Evolutionary conservation across 805 yeast genomes (phyloP).

Genomic region (Saccharomycopsis sp.): DNA sequence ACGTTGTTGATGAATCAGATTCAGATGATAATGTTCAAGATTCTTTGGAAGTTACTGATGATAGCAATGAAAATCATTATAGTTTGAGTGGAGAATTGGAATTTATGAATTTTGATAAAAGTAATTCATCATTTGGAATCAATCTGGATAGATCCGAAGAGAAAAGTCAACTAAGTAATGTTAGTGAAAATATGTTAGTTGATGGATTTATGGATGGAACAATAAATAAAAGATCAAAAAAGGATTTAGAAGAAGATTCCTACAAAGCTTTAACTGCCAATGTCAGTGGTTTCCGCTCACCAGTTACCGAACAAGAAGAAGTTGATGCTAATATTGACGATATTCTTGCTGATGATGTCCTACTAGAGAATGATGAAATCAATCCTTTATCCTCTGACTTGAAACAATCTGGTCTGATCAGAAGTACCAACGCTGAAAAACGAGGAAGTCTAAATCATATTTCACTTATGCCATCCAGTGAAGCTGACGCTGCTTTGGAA

Average conservation of each 20-base stretch:
- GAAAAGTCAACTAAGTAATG: conserved; percentile 7
- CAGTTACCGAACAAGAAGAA: conserved; percentile 1
- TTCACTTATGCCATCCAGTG: conserved; percentile 8
- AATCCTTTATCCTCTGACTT: background rate
- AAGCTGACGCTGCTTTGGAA: conserved; percentile 18
- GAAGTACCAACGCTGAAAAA: background rate
- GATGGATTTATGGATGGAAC: conserved; percentile 2
- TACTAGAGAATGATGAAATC: background rate
- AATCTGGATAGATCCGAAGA: conserved; percentile 10
- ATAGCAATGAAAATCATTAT: background rate
- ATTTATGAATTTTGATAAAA: background rate
- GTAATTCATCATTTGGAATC: conserved; percentile 4
- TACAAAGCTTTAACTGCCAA: conserved; percentile 19
- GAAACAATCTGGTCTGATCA: background rate
- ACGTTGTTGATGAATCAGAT: background rate
- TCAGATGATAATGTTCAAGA: background rate
- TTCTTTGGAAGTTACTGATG: background rate
- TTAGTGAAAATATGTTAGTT: conserved; percentile 5
- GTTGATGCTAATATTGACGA: conserved; percentile 4
- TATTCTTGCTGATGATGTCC: background rate
- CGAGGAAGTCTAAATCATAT: background rate
- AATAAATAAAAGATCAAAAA: background rate
- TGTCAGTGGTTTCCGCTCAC: conserved; percentile 20
- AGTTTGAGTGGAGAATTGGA: background rate
- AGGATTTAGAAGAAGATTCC: conserved; percentile 13